Base-by-base conservation (phyloP, 306 rosid genomes). In the Quercus dentata region DNA sequence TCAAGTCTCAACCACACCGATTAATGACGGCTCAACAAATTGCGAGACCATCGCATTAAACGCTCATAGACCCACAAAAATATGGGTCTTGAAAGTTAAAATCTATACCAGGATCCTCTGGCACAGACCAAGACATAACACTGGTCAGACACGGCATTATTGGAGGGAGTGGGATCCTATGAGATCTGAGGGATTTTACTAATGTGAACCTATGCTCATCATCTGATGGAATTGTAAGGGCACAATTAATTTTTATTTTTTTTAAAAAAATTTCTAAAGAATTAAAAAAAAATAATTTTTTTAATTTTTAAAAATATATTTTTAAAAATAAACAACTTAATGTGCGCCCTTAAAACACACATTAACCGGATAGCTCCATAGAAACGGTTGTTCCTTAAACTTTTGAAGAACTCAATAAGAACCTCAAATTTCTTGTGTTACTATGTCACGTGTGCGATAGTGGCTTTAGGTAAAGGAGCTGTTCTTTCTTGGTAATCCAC, bases 141-240 rank as follows among this genome's bases (percentile, higher is more conserved):
- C 21, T 64, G 70, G 13, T 31, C 54, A 51, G 10, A 2, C 73
- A 49, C 67, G 25, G 44, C 21, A n/a, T 56, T 5, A 0, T 18
- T 3, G 69, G 76, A 73, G 82, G 38, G 35, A 28, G 54, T 23
- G 74, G 86, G 72, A 28, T 54, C 82, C 33, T 51, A 31, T 31
- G 73, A 74, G 73, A 78, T 73, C 82, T 1, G 27, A 25, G 1
- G 2, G 27, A 25, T 25, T 25, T 25, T 25, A 25, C 27, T 25
- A 25, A 25, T 25, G 27, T 25, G 27, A 25, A 25, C 82, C 33
- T 51, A 23, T 31, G 73, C 68, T 74, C 76, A 23, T 21, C 73
- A 78, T 73, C 82, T 25, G 27, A 25, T 25, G 27, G 27, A 25
- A 1, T 25, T 25, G 1, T 25, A 25, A 25, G 27, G 1, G 27